These are phyloP conservation scores for Penicillium riverlandense DNA, from an alignment of 495 filamentous ascomycete genomes.

Conservation along the genomic window DNA sequence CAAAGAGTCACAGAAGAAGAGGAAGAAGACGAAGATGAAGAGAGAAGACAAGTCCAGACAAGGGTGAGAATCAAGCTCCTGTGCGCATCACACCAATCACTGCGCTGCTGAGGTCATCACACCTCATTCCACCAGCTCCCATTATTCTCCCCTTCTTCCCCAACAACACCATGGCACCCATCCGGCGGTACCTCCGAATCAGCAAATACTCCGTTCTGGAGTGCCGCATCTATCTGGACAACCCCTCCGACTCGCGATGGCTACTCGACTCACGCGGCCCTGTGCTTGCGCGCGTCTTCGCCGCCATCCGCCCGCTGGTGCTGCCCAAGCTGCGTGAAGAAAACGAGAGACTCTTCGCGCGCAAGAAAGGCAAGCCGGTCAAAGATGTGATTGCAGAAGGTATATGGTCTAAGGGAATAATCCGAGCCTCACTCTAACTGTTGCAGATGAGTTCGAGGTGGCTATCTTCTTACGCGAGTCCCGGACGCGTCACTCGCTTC, in stretches of 20 bases:
- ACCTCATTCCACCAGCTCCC: too few species aligned
- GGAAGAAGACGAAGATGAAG: too few species aligned
- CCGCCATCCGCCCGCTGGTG: conserved; percentile 74
- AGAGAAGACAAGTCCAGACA: too few species aligned
- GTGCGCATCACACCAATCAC: too few species aligned
- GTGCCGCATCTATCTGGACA: conserved; percentile 90
- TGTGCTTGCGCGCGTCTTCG: conserved; percentile 72
- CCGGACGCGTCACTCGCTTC: conserved; percentile 77
- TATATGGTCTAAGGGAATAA: conserved; percentile 17
- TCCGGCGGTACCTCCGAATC: conserved; percentile 76
- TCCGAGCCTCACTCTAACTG: too few species aligned
- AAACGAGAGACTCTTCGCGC: conserved; percentile 50
- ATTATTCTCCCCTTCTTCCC: neutral
- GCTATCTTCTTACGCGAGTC: conserved; percentile 87
- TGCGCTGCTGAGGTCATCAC: too few species aligned
- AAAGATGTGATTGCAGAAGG: conserved; percentile 85
- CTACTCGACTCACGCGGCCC: conserved; percentile 62
- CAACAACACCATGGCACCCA: conserved; percentile 59
- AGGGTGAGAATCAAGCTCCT: too few species aligned
- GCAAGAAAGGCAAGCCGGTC: conserved; percentile 65
- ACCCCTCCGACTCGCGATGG: conserved; percentile 78
- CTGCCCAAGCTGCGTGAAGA: conserved; percentile 88
- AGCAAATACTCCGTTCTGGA: conserved; percentile 88
- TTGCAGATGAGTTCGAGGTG: conserved; percentile 86
- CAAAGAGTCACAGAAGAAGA: too few species aligned